phyloP scores from a whole-genome alignment of 2,329 filamentous ascomycete species.

The Graphium sp. region DNA sequence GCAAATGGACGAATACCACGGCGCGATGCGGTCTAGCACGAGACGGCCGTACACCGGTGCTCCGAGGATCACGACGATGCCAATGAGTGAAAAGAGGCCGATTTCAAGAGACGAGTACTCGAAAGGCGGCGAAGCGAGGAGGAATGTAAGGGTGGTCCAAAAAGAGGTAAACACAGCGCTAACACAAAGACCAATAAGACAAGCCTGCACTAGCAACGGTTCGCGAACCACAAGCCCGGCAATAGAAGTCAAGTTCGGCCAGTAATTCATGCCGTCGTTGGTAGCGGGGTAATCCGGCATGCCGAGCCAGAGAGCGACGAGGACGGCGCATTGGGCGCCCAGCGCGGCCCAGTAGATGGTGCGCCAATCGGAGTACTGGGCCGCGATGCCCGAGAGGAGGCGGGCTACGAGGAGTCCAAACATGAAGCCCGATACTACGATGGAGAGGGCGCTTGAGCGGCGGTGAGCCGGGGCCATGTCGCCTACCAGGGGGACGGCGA shows the following conservation, averaged over 20 bases:
- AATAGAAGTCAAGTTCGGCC: conserved; percentile 47
- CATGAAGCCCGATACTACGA: conserved; percentile 60
- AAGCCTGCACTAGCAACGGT: conserved; percentile 53
- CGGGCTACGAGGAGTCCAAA: conserved; percentile 64
- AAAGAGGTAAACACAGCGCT: conserved; percentile 32
- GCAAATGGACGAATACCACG: conserved; percentile 49
- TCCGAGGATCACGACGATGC: conserved; percentile 49
- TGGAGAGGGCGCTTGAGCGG: conserved; percentile 52
- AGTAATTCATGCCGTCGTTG: conserved; percentile 50
- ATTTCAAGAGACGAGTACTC: conserved; percentile 50
- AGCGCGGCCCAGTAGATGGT: conserved; percentile 66
- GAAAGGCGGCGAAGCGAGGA: conserved; percentile 56
- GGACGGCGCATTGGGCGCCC: conserved; percentile 52
- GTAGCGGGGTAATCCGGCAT: conserved; percentile 71
- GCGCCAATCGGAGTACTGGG: conserved; percentile 59
- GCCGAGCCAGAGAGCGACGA: conserved; percentile 47
- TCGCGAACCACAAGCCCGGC: conserved; percentile 44
- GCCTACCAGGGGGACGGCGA: conserved; percentile 67
- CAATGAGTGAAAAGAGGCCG: conserved; percentile 65
- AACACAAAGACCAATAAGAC: conserved; percentile 46
- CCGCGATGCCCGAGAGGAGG: conserved; percentile 57
- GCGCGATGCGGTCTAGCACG: conserved; percentile 54
- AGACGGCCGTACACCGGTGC: conserved; percentile 53
- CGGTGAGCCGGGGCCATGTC: conserved; percentile 57
- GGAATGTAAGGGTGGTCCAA: conserved; percentile 58